Conservation (phyloP, 2,329 filamentous ascomycete genomes). For the Apiospora pterosperma region DNA sequence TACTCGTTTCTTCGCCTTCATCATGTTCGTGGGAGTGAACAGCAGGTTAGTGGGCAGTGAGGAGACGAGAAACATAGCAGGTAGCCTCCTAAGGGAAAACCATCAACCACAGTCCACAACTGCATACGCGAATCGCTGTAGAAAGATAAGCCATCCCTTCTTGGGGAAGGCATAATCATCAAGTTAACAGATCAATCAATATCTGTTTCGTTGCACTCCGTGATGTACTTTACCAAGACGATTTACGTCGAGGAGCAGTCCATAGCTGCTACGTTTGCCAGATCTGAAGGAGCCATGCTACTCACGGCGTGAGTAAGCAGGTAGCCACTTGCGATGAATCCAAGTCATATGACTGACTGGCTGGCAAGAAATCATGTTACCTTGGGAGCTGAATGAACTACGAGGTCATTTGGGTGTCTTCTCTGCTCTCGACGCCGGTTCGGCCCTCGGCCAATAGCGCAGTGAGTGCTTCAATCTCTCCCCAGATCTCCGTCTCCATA, state of each 20-base stretch:
- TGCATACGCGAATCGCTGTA: not conserved
- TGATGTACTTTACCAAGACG: not conserved
- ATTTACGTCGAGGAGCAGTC: too few species aligned
- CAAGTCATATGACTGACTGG: not conserved
- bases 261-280: not conserved
- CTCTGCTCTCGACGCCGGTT: not conserved
- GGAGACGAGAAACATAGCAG: too few species aligned
- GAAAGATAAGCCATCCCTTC: too few species aligned
- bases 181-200: not conserved
- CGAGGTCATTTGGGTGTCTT: slow-evolving; percentile 4
- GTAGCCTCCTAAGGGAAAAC: too few species aligned
- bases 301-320: not conserved
- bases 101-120: too few species aligned
- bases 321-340: not conserved
- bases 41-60: too few species aligned
- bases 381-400: not conserved
- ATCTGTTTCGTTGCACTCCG: not conserved
- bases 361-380: not conserved
- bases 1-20: too few species aligned
- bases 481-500: slow-evolving; percentile 81
- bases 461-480: slow-evolving; percentile 18
- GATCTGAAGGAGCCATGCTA: not conserved
- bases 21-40: too few species aligned
- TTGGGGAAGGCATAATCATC: not conserved
- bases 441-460: not conserved